Evolutionary conservation across 805 yeast species (phyloP).

Genomic region (Martiniozyma abietophila): DNA sequence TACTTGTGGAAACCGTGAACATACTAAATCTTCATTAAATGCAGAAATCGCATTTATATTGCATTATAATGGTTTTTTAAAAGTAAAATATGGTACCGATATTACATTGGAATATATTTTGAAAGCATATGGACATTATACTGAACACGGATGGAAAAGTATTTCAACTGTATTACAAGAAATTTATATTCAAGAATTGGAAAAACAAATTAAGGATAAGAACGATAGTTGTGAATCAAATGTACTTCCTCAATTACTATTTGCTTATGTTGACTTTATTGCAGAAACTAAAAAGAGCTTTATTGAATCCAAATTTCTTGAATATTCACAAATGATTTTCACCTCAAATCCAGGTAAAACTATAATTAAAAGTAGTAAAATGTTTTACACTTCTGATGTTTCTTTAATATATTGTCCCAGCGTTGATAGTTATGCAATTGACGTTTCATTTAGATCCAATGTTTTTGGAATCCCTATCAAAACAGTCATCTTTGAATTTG

Average conservation of each 20-base stretch:
- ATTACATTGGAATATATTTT: conserved; percentile 58
- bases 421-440: conserved; percentile 31
- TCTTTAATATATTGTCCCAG: conserved; percentile 26
- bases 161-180: conserved; percentile 61
- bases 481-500: conserved; percentile 3
- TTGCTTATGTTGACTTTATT: conserved; percentile 30
- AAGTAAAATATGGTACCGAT: conserved; percentile 20
- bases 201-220: conserved; percentile 24
- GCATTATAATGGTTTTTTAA: conserved; percentile 35
- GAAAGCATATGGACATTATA: conserved; percentile 60
- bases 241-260: conserved; percentile 24
- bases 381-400: neutral
- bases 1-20: conserved; percentile 38
- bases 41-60: conserved; percentile 65
- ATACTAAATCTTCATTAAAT: conserved; percentile 65
- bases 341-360: too few species aligned
- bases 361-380: too few species aligned
- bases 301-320: too few species aligned
- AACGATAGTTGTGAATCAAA: too few species aligned
- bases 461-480: conserved; percentile 1
- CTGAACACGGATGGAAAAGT: conserved; percentile 62
- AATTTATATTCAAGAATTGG: conserved; percentile 61
- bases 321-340: too few species aligned
- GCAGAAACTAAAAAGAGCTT: conserved; percentile 17
- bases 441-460: conserved; percentile 25